Evolutionary conservation across 305 asterid species (phyloP).

Genomic region (Solanum hybrid): DNA sequence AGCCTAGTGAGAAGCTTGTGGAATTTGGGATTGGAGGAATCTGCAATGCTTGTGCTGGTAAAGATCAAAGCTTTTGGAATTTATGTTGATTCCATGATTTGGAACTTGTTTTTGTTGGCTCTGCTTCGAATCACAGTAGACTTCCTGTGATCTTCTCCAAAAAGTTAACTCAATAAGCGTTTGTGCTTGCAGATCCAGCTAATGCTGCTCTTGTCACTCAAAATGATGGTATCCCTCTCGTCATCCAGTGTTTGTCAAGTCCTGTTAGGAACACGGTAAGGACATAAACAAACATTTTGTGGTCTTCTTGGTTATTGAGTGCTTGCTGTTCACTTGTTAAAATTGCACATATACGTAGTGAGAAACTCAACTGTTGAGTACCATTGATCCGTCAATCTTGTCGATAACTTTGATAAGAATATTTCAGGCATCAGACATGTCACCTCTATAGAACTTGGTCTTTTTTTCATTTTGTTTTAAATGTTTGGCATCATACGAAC

Average conservation of each 20-base stretch:
- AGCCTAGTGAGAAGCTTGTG: conserved; percentile 79
- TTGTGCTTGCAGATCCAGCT: conserved; percentile 50
- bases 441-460: not conserved
- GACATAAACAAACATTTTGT: not conserved
- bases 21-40: conserved; percentile 90
- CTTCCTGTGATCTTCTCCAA: not conserved
- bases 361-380: not conserved
- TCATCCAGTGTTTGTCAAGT: conserved; percentile 82
- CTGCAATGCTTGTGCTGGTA: conserved; percentile 86
- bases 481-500: not conserved
- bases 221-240: conserved; percentile 69
- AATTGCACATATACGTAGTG: not conserved
- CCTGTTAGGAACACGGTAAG: conserved; percentile 87
- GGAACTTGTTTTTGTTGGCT: not conserved
- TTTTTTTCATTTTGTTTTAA: not conserved
- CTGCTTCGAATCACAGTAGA: not conserved
- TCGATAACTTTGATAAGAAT: not conserved
- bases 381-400: not conserved
- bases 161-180: not conserved
- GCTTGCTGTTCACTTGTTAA: not conserved
- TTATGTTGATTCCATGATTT: not conserved
- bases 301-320: not conserved
- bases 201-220: conserved; percentile 66
- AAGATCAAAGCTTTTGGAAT: not conserved
- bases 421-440: not conserved